These are phyloP conservation scores for Harrya chromipes DNA, from an alignment of 768 basidiomycete species.

Conservation along the genomic window DNA sequence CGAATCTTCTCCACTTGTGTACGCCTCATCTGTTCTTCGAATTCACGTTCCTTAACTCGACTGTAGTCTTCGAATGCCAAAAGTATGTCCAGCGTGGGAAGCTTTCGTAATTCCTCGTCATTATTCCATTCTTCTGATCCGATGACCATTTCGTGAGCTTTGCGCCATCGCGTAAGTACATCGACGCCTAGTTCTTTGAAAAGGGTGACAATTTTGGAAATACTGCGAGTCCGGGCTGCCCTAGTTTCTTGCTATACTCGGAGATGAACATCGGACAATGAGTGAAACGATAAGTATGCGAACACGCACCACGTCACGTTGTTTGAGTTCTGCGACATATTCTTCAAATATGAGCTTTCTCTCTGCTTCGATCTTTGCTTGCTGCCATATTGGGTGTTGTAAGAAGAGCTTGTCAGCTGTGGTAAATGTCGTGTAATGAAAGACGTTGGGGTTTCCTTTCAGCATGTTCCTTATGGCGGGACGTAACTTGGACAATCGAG, in stretches of 20 bases:
- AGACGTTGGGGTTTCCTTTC: slow-evolving; percentile 81
- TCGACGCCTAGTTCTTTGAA: slow-evolving; percentile 89
- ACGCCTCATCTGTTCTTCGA: slow-evolving; percentile 81
- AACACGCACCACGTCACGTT: slow-evolving; percentile 78
- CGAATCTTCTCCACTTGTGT: slow-evolving; percentile 80
- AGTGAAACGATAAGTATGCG: slow-evolving; percentile 1
- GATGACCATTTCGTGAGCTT: slow-evolving; percentile 71
- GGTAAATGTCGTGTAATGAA: slow-evolving; percentile 87
- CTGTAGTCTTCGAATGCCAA: slow-evolving; percentile 94
- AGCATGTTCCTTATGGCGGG: slow-evolving; percentile 86
- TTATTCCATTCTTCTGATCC: slow-evolving; percentile 76
- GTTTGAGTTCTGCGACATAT: slow-evolving; percentile 81
- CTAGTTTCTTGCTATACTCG: slow-evolving; percentile 68
- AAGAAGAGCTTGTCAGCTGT: slow-evolving; percentile 86
- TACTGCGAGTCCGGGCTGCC: slow-evolving; percentile 71
- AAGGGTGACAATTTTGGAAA: slow-evolving; percentile 77
- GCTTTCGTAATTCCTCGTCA: slow-evolving; percentile 72
- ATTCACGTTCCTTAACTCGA: slow-evolving; percentile 84
- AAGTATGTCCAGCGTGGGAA: slow-evolving; percentile 90
- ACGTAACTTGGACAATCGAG: slow-evolving; percentile 78
- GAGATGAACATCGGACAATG: slow-evolving; percentile 4
- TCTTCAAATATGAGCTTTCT: slow-evolving; percentile 88
- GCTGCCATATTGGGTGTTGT: slow-evolving; percentile 89
- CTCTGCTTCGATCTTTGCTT: slow-evolving; percentile 82
- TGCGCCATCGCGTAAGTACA: slow-evolving; percentile 91